These are phyloP conservation scores for Trichosanthes cucumerina DNA, from an alignment of 306 rosid species.

Conservation along the genomic window DNA sequence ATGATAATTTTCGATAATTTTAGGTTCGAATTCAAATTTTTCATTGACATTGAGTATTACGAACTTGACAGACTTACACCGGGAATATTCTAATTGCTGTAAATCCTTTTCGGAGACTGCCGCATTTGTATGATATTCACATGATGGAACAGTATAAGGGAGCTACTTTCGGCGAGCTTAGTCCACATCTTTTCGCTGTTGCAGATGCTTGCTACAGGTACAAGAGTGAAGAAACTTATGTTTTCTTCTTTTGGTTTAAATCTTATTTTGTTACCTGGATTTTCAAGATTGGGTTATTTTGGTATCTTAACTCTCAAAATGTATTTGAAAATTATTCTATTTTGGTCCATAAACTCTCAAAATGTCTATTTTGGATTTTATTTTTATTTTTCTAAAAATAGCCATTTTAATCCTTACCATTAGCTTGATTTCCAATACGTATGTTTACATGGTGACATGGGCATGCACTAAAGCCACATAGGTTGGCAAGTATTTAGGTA, in stretches of 20 bases:
- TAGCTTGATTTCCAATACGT: neutral
- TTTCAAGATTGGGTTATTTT: neutral
- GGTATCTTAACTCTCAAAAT: neutral
- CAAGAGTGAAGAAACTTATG: neutral
- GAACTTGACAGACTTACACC: constrained; percentile 52
- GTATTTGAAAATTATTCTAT: neutral
- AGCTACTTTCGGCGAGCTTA: constrained; percentile 80
- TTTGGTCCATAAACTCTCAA: neutral
- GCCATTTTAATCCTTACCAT: neutral
- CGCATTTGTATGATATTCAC: constrained; percentile 70
- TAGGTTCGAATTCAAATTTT: neutral
- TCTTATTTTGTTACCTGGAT: neutral
- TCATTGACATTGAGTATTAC: neutral
- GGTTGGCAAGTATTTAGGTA: neutral
- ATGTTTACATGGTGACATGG: neutral
- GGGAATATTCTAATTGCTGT: constrained; percentile 85
- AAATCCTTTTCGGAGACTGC: constrained; percentile 73
- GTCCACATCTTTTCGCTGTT: constrained; percentile 89
- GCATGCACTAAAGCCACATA: neutral
- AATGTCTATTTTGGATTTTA: neutral
- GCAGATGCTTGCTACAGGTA: constrained; percentile 81
- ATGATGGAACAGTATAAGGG: constrained; percentile 92
- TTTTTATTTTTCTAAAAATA: no score
- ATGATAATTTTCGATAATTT: neutral
- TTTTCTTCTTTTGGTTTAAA: neutral